Evolutionary conservation across 768 basidiomycete species (phyloP), one percentile per base, ranked within the genome.

Genomic region (Pisolithus marmoratus): DNA sequence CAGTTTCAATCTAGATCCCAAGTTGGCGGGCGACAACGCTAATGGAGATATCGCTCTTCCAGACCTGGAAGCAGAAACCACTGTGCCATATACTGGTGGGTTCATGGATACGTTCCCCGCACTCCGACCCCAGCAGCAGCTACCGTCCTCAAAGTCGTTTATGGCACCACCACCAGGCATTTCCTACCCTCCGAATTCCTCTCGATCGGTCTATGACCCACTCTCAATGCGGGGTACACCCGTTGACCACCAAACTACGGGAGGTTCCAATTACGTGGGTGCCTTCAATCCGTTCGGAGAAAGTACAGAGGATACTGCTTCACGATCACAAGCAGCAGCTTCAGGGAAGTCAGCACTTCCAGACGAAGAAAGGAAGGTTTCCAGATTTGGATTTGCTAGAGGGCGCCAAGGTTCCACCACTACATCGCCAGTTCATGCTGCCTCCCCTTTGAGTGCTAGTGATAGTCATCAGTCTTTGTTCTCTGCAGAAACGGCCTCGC

Each of bases 1-100:
- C 72, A 90, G 85, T 65, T 94, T 94, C 71, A 92, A 84, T 67
- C 71, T 93, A 41, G 90, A 91, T 66, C 86, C 87, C 24, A 88
- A 84, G 58, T 72, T 91, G 24, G 86, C 82, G 6, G 76, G 68
- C 24, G 70, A 72, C 23, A 58, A 60, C 23, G 60, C 75, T 27
- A 75, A 78, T 46, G 63, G 63, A 2, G 65, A 71, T 15, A 67
- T 77, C 12, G 60, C 70, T 6, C 64, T 82, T 27, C 70, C 75
- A 4, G 79, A 85, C 42, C 76, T 83, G 44, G 70, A 71, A 24
- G 58, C 67, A 5, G 70, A 70, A 48, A 70, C 80, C 3, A 74
- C 63, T 50, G 72, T 70, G n/a, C 83, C 87, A 27, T 82, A 87
- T 69, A 65, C 70, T 43, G 84, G 86, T 20, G 75, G 76, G 15